Base-by-base conservation (phyloP, 2,329 filamentous ascomycete species). In the Diaporthe amygdali region DNA sequence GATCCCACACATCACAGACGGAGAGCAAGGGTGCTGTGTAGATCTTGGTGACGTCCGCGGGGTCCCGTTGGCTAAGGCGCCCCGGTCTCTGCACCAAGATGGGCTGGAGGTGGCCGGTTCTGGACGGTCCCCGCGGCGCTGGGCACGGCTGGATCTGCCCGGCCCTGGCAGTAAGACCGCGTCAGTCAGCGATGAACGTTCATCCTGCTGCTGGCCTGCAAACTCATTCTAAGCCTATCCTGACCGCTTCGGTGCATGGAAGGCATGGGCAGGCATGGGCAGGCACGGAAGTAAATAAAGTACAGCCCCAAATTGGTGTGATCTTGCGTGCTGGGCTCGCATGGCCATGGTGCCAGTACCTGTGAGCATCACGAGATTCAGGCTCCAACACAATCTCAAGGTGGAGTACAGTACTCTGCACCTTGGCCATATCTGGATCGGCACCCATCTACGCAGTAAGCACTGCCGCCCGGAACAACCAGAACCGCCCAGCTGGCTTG, bases 11-110 rank as follows among this genome's bases (percentile, higher is more conserved):
- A 27, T 44, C 59, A 64, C 59, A 22, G 59, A 3, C 59, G 41
- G 41, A 47, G 27, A 22, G 59, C 59, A 63, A 47, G 59, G 41
- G 41, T 63, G 41, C 41, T 63, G 59, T 34, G 59, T 49, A 64
- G 59, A 64, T 64, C 59, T 20, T 37, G 59, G 30, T 49, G 59
- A 64, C 59, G 41, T 49, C 59, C 59, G 59, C 59, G 59, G 59
- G 44, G 59, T 63, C 27, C 55, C 41, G 51, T 51, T 61, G 52
- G 54, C 30, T 34, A 52, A 39, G 30, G 27, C 20, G 52, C 27
- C 30, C n/a, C 41, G 14, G 25, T 47, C 41, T 47, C 41, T 47
- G 41, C 59, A 47, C n/a, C 41, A 34, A 44, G 22, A 47, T 22
- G 44, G 30, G 30, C 41, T 49, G 59, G 41, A 27, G 20, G 37